Conservation (phyloP, 108 stramenopile genomes). For the Aureococcus anophagefferens region DNA sequence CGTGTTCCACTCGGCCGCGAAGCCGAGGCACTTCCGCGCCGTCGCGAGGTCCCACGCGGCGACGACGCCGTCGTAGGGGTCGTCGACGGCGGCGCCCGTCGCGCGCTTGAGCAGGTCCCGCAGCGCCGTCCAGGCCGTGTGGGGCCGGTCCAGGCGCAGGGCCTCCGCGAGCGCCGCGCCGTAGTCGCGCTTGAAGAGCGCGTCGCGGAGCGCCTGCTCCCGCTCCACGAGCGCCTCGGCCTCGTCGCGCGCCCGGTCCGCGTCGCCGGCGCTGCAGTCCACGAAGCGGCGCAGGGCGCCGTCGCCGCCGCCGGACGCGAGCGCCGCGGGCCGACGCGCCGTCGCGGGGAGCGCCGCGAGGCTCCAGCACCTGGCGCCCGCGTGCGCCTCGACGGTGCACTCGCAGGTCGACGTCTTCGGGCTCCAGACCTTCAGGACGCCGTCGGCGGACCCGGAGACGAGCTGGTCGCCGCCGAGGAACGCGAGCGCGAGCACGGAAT, state of each 20-base stretch:
- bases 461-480: conserved; percentile 21
- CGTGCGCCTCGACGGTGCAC: conserved; percentile 37
- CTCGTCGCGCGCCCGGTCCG: conserved; percentile 10
- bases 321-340: neutral
- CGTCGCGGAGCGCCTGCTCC: conserved; percentile 17
- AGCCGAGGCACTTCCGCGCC: neutral
- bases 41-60: neutral
- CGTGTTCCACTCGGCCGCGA: neutral
- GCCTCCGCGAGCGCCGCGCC: conserved; percentile 4
- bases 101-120: neutral
- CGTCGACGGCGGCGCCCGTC: neutral
- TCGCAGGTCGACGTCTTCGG: conserved; percentile 29
- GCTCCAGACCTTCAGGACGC: conserved; percentile 41
- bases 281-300: conserved; percentile 28
- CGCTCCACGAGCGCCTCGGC: neutral
- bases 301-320: conserved; percentile 37
- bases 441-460: conserved; percentile 35
- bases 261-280: conserved; percentile 31
- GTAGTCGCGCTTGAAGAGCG: conserved; percentile 22
- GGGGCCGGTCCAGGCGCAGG: conserved; percentile 19
- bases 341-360: conserved; percentile 13
- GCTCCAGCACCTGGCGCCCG: conserved; percentile 37
- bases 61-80: neutral
- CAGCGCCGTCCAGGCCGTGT: conserved; percentile 7
- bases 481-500: conserved; percentile 29